Conservation (phyloP, 225 moss, liverwort and hornwort genomes). For the Pseudisothecium myosuroides region DNA sequence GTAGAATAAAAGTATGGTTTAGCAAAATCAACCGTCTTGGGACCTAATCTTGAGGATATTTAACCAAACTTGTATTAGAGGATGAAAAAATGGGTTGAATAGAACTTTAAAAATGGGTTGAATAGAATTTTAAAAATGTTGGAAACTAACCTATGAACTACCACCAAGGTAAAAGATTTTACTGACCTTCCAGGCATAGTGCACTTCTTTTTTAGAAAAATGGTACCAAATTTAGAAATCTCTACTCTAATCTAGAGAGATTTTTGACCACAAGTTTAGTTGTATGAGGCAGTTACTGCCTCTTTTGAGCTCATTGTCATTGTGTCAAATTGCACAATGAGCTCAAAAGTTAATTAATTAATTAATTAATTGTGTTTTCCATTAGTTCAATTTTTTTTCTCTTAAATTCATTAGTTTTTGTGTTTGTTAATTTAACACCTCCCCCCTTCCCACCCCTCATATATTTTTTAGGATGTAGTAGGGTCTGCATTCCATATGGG, state of each 20-base stretch:
- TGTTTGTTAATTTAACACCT: too few relatives aligned
- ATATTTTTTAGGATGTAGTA: too few relatives aligned
- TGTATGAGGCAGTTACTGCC: too few relatives aligned
- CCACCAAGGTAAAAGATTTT: not conserved
- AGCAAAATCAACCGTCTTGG: rapidly evolving
- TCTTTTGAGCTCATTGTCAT: too few relatives aligned
- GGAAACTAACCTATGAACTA: not conserved
- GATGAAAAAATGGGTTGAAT: not conserved
- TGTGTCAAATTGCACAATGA: too few relatives aligned
- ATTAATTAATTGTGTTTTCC: too few relatives aligned
- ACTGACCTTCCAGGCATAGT: rapidly evolving
- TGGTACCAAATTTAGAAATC: not conserved
- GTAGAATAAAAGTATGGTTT: rapidly evolving
- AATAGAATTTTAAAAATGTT: not conserved
- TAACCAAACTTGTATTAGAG: not conserved
- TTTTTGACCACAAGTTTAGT: not conserved
- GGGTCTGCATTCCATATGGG: too few relatives aligned
- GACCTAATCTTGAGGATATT: rapidly evolving
- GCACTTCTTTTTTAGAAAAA: not conserved
- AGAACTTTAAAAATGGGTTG: not conserved
- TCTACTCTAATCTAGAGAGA: rapidly evolving
- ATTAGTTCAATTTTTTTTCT: too few relatives aligned
- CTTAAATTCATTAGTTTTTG: too few relatives aligned
- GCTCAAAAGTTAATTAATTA: too few relatives aligned
- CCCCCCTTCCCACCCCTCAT: too few relatives aligned